phyloP scores from a whole-genome alignment of 2,329 filamentous ascomycete species.

The Cryphonectria parasitica region DNA sequence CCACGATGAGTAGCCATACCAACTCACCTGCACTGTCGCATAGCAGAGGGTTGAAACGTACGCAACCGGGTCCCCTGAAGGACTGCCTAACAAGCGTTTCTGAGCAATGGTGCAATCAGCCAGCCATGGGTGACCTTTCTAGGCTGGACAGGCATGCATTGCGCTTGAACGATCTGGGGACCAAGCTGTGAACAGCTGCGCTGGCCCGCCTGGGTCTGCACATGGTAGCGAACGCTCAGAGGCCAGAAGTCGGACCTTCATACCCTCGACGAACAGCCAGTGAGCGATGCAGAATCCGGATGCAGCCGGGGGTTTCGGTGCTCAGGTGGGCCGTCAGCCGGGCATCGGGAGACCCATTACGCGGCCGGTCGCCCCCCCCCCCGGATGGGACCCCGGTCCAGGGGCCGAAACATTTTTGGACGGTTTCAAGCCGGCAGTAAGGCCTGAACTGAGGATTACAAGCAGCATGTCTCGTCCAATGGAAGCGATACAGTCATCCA shows the following conservation, averaged over 20 bases:
- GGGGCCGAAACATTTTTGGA: slow-evolving; percentile 1
- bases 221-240: not conserved
- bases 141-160: not conserved
- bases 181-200: not conserved
- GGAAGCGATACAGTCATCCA: slow-evolving; percentile 2
- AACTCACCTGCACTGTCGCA: not conserved
- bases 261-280: not conserved
- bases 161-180: not conserved
- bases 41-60: not conserved
- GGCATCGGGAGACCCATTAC: not conserved
- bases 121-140: not conserved
- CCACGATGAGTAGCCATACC: not conserved
- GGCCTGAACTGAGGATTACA: not conserved
- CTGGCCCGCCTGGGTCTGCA: not conserved
- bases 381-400: not conserved
- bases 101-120: not conserved
- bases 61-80: not conserved
- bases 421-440: slow-evolving; percentile 6
- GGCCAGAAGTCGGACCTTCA: not conserved
- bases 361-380: not conserved
- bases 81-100: not conserved
- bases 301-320: not conserved
- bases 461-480: not conserved
- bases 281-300: not conserved
- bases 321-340: slow-evolving; percentile 1